A percentile compares a stretch with the other conserved stretches of the same genome.
Evolutionary conservation across 495 filamentous ascomycete genomes (phyloP).

Genomic region (Talaromyces borbonicus): DNA sequence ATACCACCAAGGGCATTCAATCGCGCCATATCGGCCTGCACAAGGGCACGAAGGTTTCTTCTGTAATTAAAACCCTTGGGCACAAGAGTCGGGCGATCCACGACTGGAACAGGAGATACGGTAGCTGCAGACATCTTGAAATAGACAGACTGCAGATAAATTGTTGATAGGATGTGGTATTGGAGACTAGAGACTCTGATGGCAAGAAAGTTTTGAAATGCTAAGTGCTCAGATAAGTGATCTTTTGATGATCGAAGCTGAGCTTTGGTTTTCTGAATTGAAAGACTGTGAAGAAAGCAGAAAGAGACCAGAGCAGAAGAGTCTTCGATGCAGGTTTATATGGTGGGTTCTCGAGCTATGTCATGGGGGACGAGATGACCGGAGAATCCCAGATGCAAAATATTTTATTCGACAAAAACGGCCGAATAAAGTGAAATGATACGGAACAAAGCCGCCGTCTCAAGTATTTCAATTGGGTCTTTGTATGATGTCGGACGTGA

Average conservation of each 20-base stretch:
- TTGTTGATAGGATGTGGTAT: too few species aligned
- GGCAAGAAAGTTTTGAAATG: not conserved
- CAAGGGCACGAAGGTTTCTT: conserved; percentile 16
- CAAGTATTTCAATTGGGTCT: not conserved
- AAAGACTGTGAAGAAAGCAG: not conserved
- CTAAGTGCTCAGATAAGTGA: not conserved
- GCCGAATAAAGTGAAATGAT: not conserved
- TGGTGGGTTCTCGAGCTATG: not conserved
- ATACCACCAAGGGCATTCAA: too few species aligned
- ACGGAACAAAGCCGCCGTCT: not conserved
- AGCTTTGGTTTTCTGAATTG: not conserved
- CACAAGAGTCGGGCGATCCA: not conserved
- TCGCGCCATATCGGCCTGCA: conserved; percentile 28
- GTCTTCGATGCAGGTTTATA: not conserved
- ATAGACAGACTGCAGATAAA: too few species aligned
- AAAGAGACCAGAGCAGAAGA: not conserved
- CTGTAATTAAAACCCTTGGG: not conserved
- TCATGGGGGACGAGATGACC: not conserved
- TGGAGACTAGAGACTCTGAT: not conserved
- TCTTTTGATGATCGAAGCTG: not conserved
- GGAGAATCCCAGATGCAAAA: not conserved
- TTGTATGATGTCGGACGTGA: not conserved
- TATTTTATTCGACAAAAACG: not conserved
- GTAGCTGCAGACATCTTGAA: conserved; percentile 1
- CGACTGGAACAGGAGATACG: not conserved